These are phyloP conservation scores for Botrytis medusae DNA, from an alignment of 2,329 filamentous ascomycete species.

Conservation along the genomic window DNA sequence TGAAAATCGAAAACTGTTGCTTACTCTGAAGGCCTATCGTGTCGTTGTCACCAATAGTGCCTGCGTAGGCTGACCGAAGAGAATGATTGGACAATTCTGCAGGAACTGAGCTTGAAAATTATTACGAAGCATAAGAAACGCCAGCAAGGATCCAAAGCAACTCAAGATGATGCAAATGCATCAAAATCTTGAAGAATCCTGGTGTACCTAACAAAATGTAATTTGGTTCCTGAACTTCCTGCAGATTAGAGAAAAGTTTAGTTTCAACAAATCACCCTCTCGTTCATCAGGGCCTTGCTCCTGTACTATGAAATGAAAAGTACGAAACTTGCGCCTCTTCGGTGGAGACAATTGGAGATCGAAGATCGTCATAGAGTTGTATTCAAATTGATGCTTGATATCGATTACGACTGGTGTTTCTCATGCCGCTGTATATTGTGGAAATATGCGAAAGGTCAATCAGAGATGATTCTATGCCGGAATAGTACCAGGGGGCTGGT, in stretches of 20 bases:
- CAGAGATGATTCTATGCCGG: not conserved
- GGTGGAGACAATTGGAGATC: slow-evolving; percentile 11
- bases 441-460: slow-evolving; percentile 8
- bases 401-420: slow-evolving; percentile 8
- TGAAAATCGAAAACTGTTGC: not conserved
- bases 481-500: not conserved
- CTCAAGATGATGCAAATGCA: slow-evolving; percentile 12
- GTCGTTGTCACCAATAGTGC: not conserved
- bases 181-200: slow-evolving; percentile 3
- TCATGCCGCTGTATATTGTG: slow-evolving; percentile 9
- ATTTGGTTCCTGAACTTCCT: slow-evolving; percentile 22
- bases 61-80: not conserved
- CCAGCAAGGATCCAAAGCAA: not conserved
- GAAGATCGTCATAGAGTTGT: slow-evolving; percentile 10
- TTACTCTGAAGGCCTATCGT: not conserved
- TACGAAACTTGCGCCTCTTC: not conserved
- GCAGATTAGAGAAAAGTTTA: slow-evolving; percentile 4
- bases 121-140: not conserved
- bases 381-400: slow-evolving; percentile 1
- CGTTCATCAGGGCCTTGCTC: not conserved
- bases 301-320: not conserved
- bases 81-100: not conserved
- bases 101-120: not conserved
- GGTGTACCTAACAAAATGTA: not conserved
- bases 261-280: not conserved